A percentile compares a stretch with the other conserved stretches of the same genome.
These are phyloP conservation scores for Agrocybe chaxingu DNA, from an alignment of 768 basidiomycete species.

Conservation along the genomic window DNA sequence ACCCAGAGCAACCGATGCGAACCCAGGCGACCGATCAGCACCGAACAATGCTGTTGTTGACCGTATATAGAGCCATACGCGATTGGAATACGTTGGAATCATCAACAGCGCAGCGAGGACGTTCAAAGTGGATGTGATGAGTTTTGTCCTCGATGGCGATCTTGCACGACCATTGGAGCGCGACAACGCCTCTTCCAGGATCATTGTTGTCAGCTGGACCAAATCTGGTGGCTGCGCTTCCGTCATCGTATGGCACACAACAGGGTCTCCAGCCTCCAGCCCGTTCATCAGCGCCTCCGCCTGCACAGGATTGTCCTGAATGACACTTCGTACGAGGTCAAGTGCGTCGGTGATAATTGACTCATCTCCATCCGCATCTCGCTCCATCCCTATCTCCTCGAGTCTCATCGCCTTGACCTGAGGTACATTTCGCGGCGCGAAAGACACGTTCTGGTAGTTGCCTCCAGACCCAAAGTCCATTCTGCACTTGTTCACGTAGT, in stretches of 20 bases:
- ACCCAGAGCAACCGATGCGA: slow-evolving; percentile 64
- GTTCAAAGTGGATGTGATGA: slow-evolving; percentile 80
- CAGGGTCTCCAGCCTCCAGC: slow-evolving; percentile 55
- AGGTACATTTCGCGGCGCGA: slow-evolving; percentile 39
- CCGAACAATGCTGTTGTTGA: slow-evolving; percentile 78
- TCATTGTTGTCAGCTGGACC: slow-evolving; percentile 76
- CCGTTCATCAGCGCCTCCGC: slow-evolving; percentile 65
- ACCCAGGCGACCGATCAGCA: slow-evolving; percentile 49
- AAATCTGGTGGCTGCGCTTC: slow-evolving; percentile 64
- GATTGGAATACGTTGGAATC: slow-evolving; percentile 70
- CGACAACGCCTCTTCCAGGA: slow-evolving; percentile 75
- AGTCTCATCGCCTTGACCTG: slow-evolving; percentile 45
- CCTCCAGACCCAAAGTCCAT: slow-evolving; percentile 38
- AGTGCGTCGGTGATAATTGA: slow-evolving; percentile 67
- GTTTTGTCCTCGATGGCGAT: slow-evolving; percentile 47
- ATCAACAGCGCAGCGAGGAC: slow-evolving; percentile 76
- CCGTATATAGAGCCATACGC: slow-evolving; percentile 87
- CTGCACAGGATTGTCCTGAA: slow-evolving; percentile 65
- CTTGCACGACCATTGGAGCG: slow-evolving; percentile 40
- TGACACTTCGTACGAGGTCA: slow-evolving; percentile 75
- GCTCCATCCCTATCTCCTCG: slow-evolving; percentile 73
- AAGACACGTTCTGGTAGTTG: slow-evolving; percentile 51
- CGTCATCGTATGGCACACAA: slow-evolving; percentile 48
- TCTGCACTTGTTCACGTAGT: slow-evolving; percentile 64
- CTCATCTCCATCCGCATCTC: slow-evolving; percentile 59